Evolutionary conservation across 139 green algal genomes (phyloP).

Genomic region (Picochlorum sp.): DNA sequence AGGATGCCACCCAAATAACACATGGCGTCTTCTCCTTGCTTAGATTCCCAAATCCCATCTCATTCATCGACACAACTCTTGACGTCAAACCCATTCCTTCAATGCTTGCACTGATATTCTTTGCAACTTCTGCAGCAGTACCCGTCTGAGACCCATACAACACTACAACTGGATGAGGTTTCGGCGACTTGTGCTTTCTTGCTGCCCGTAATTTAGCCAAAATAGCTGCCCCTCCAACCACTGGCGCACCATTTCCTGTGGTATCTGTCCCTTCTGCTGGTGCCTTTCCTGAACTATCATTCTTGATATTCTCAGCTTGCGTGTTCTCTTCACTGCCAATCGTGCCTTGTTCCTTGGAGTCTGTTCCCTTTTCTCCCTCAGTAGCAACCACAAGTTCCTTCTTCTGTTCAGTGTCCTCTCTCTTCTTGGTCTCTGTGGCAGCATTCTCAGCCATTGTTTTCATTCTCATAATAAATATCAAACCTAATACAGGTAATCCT

Average conservation of each 20-base stretch:
- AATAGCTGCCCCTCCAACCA: slow-evolving; percentile 23
- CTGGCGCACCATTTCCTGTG: too few relatives aligned
- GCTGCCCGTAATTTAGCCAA: slow-evolving; percentile 17
- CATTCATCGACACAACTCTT: slow-evolving; percentile 57
- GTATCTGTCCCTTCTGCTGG: too few relatives aligned
- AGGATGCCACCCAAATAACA: slow-evolving; percentile 50
- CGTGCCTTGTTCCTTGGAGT: background rate
- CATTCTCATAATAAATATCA: background rate
- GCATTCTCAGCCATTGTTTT: background rate
- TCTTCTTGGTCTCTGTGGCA: too few relatives aligned
- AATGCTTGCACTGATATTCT: slow-evolving; percentile 70
- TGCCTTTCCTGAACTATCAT: background rate
- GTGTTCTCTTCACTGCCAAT: background rate
- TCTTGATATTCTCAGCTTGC: background rate
- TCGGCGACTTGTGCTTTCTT: background rate
- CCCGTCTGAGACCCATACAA: slow-evolving; percentile 89
- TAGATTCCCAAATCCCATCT: slow-evolving; percentile 60
- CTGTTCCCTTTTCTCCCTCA: background rate
- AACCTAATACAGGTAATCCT: slow-evolving; percentile 1
- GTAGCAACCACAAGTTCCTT: background rate
- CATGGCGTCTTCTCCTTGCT: slow-evolving; percentile 25
- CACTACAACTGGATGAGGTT: slow-evolving; percentile 36
- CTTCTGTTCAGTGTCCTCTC: too few relatives aligned
- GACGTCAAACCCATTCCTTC: slow-evolving; percentile 4
- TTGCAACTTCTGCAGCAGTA: slow-evolving; percentile 83